phyloP scores from a whole-genome alignment of 805 yeast species.

The Ogataea polymorpha region DNA sequence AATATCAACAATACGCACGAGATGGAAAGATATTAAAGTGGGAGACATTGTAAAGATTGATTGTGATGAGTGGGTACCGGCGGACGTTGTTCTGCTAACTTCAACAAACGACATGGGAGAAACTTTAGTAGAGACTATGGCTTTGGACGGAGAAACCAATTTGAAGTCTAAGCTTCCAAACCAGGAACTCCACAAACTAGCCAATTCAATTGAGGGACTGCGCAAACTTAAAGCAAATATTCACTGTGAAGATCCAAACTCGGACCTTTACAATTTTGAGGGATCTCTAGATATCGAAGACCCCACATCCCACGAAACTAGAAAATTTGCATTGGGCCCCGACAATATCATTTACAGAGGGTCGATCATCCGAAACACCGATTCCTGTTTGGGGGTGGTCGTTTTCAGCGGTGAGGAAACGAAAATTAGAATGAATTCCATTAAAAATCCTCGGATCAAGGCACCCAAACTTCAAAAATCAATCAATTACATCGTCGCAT shows the following conservation, averaged over 20 bases:
- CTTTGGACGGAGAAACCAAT: constrained; percentile 95
- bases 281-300: constrained; percentile 54
- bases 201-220: constrained; percentile 50
- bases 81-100: constrained; percentile 75
- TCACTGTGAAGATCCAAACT: constrained; percentile 86
- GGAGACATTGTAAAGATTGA: constrained; percentile 76
- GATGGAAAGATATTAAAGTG: constrained; percentile 81
- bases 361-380: constrained; percentile 82
- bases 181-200: constrained; percentile 51
- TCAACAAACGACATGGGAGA: constrained; percentile 62
- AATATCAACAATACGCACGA: constrained; percentile 21
- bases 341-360: constrained; percentile 91
- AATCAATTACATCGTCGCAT: constrained; percentile 77
- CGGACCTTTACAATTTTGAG: constrained; percentile 87
- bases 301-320: constrained; percentile 26
- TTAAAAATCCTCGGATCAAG: constrained; percentile 83
- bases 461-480: constrained; percentile 87
- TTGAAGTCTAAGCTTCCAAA: constrained; percentile 73
- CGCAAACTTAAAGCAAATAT: constrained; percentile 49
- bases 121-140: constrained; percentile 91
- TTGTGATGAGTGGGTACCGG: constrained; percentile 92
- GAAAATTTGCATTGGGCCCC: constrained; percentile 62
- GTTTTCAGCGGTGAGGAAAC: constrained; percentile 95
- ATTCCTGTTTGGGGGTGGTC: constrained; percentile 70
- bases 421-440: constrained; percentile 92